Conservation (phyloP, 305 asterid species). For the Fraxinus xanthoxyloides region DNA sequence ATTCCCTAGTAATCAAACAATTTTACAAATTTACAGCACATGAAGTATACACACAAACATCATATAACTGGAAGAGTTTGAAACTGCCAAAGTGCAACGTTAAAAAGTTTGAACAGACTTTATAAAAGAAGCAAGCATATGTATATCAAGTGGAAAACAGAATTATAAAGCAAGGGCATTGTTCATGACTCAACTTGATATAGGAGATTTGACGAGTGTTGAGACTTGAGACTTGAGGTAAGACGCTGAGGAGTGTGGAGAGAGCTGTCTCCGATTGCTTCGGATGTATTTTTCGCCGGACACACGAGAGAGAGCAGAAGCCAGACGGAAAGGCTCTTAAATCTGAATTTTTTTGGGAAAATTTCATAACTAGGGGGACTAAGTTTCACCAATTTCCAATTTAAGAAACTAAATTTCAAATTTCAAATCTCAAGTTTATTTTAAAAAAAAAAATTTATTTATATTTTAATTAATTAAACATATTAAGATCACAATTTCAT, state of each 20-base stretch:
- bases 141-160: background rate
- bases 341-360: conserved; percentile 29
- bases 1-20: background rate
- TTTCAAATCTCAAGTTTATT: too few relatives aligned
- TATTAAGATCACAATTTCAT: too few relatives aligned
- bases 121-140: background rate
- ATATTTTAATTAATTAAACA: background rate
- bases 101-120: background rate
- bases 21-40: background rate
- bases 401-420: too few relatives aligned
- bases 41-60: conserved; percentile 9
- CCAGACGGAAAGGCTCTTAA: conserved; percentile 17
- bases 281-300: background rate
- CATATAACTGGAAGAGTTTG: background rate
- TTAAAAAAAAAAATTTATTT: too few relatives aligned
- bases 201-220: background rate
- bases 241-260: background rate
- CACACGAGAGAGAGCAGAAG: background rate
- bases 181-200: background rate
- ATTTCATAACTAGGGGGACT: too few relatives aligned
- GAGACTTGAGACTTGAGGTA: background rate
- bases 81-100: background rate
- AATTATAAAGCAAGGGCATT: background rate
- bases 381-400: too few relatives aligned
- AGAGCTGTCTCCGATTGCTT: background rate